Evolutionary conservation across 2,329 filamentous ascomycete species (phyloP), one percentile per base, ranked within the genome.

Genomic region (Trichoderma sp.): DNA sequence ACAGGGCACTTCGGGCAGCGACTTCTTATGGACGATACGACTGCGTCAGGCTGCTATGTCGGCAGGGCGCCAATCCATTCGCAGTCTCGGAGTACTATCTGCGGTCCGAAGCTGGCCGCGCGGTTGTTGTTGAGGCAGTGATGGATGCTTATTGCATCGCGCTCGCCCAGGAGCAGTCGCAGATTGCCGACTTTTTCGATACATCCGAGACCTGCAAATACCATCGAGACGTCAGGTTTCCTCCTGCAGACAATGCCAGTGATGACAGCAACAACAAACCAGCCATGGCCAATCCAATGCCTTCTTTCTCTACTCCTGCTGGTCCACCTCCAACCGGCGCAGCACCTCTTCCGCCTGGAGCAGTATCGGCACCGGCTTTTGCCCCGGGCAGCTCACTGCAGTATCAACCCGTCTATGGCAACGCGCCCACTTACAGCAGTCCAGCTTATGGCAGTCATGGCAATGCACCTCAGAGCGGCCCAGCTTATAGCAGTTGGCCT

Each of bases 1-100:
- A 65, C 24, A 65, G 14, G 26, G n/a, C 63, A 0, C 45, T 65
- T 7, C 63, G 56, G 3, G 34, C 56, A 24, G 63, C 63, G 26
- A 48, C 63, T 39, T 65, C 63, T 2, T 62, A 51, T 17, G 63
- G 63, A 26, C 14, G 28, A 21, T 30, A 43, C 17, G 48, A 61
- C 12, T 65, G 63, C 10, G 63, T 47, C 19, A 26, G 19, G 1
- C n/a, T 48, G 12, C 57, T 65, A 2, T 65, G 63, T 45, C 41
- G 26, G 3, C 39, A 44, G 6, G 63, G 57, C 14, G 63, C 63
- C 21, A 55, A 65, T 19, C 63, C 63, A 7, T 62, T 47, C 41
- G 57, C 62, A 10, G 10, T 15, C 10, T 55, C 62, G 34, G 50
- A 52, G 10, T 30, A 65, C 19, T 65, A 62, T n/a, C 5, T 65